Percentiles rank a stretch among this genome's conserved stretches.
Conservation (phyloP, 768 basidiomycete genomes). For the Paxillus involutus region DNA sequence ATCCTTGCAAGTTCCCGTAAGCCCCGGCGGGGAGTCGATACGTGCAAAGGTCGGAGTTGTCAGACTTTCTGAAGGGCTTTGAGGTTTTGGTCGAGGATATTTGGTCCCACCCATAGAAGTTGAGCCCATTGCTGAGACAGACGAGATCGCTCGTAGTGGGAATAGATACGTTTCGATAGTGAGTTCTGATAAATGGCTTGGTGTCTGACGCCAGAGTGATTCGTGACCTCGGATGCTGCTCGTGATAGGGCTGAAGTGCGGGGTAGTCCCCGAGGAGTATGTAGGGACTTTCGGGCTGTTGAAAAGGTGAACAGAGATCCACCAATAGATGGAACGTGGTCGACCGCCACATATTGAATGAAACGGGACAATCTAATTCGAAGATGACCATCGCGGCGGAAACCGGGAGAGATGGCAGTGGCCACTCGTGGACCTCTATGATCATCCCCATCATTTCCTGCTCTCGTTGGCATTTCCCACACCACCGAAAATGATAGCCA, state of each 20-base stretch:
- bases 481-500: neutral
- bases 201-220: constrained; percentile 37
- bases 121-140: constrained; percentile 30
- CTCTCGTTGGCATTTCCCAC: constrained; percentile 28
- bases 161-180: constrained; percentile 24
- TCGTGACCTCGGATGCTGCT: constrained; percentile 15
- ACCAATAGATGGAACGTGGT: constrained; percentile 37
- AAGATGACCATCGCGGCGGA: constrained; percentile 35
- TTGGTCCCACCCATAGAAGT: constrained; percentile 29
- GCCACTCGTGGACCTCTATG: constrained; percentile 45
- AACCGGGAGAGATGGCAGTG: constrained; percentile 33
- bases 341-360: constrained; percentile 41
- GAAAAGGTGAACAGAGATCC: constrained; percentile 28
- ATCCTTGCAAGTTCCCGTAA: constrained; percentile 37
- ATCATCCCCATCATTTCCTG: constrained; percentile 11
- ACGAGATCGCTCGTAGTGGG: constrained; percentile 18
- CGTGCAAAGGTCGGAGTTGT: constrained; percentile 25
- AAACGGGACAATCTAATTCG: constrained; percentile 37
- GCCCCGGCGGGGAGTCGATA: constrained; percentile 29
- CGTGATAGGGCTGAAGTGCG: neutral
- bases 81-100: constrained; percentile 8
- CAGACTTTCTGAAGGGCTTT: constrained; percentile 5
- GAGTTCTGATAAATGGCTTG: constrained; percentile 32
- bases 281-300: neutral
- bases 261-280: constrained; percentile 2